Evolutionary conservation across 305 asterid genomes (phyloP), one percentile per base, ranked within the genome.

Genomic region (Fraxinus floribunda): DNA sequence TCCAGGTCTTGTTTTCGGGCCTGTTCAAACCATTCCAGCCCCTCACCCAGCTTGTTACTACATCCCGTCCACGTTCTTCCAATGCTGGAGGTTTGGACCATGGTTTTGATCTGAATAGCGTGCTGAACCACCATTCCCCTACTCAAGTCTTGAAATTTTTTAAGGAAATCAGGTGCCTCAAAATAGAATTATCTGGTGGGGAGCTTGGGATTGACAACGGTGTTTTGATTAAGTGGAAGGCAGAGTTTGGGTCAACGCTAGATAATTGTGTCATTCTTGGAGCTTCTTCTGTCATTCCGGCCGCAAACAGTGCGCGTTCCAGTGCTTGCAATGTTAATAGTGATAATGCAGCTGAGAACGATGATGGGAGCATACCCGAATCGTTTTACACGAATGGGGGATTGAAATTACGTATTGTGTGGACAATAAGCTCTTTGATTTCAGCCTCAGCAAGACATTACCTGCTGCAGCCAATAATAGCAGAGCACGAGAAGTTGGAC

Each of bases 361-460:
- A 95, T 84, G 91, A 86, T 75, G 98, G 97, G 34, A 92, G 94
- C 86, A 93, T 95, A 79, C 98, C 98, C 0, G 98, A 95, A 84
- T 90, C 98, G 13, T 95, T 95, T 88, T 92, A 94, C 89, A 93
- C 95, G 0, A 95, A 94, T 62, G 99, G 98, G 49, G 99, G 97
- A 15, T 85, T 95, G 88, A 95, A 95, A 60, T 79, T 95, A 87
- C 97, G 99, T 3, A 97, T 95, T 0, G 98, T 95, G 20, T 95
- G 99, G 99, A 95, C 99, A 9, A 95, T 95, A 60, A 95, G 99
- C 85, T 95, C 99, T 46, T 85, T 95, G 85, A 94, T 95, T 10
- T 98, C 99, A 13, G 99, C 99, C 76, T 93, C 99, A 3, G 99
- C 99, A 0, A 89, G 99, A 86, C 99, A 95, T 89, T 95, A 95